These are phyloP conservation scores for Tieghemostelium lacteum DNA, from an alignment of 78 protist genomes.

Conservation along the genomic window DNA sequence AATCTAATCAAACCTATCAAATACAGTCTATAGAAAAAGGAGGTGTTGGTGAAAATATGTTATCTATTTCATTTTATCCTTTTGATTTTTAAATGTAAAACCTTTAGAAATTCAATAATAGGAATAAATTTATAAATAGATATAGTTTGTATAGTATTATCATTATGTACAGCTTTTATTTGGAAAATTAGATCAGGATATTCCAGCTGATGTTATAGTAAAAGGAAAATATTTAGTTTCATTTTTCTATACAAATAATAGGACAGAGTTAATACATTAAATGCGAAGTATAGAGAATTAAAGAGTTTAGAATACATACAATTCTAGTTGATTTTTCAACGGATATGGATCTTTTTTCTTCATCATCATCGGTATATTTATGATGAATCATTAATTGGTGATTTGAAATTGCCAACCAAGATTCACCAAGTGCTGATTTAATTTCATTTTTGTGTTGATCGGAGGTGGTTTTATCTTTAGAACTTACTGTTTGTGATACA, in stretches of 20 bases:
- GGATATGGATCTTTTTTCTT: slow-evolving; percentile 25
- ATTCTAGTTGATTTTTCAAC: slow-evolving; percentile 20
- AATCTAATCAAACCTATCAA: neutral
- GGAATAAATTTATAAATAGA: too few relatives aligned
- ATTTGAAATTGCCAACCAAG: slow-evolving; percentile 53
- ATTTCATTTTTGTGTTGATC: neutral
- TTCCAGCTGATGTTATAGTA: too few relatives aligned
- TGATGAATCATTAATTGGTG: slow-evolving; percentile 31
- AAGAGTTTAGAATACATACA: neutral
- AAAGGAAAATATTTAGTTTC: too few relatives aligned
- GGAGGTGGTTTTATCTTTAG: neutral
- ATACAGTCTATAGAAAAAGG: neutral
- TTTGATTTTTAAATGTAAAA: neutral
- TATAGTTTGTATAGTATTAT: too few relatives aligned
- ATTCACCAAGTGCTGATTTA: slow-evolving; percentile 48
- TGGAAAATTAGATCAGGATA: too few relatives aligned
- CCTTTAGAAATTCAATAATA: neutral
- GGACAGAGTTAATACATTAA: too few relatives aligned
- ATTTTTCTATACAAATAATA: too few relatives aligned
- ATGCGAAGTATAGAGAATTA: too few relatives aligned
- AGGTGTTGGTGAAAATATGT: slow-evolving; percentile 20
- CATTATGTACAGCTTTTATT: too few relatives aligned
- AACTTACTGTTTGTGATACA: neutral
- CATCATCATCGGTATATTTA: slow-evolving; percentile 40
- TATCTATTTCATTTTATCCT: slow-evolving; percentile 20